These are phyloP conservation scores for Crithidia thermophila DNA, from an alignment of 208 protist species.

Conservation along the genomic window DNA sequence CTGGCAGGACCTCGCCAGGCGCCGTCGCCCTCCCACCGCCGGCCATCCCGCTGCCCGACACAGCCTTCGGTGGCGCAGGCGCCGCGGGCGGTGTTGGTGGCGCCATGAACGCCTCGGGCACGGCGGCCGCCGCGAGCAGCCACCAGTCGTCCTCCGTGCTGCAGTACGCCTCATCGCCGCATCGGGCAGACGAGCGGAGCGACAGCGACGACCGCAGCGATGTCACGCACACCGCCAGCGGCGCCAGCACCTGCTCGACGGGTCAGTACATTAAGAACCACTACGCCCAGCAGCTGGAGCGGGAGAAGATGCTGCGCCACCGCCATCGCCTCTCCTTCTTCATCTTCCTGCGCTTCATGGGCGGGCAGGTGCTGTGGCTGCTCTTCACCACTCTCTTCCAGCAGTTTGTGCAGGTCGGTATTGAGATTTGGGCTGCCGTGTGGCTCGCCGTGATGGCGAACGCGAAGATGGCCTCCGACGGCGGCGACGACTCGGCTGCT, in stretches of 20 bases:
- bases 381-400: conserved; percentile 39
- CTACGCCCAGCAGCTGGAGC: conserved; percentile 28
- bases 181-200: background rate
- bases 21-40: conserved; percentile 6
- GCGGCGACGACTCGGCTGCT: background rate
- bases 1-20: background rate
- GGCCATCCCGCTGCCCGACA: background rate
- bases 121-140: background rate
- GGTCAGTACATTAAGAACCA: conserved; percentile 25
- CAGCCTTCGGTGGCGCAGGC: no score
- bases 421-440: conserved; percentile 58
- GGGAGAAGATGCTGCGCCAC: conserved; percentile 24
- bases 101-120: background rate
- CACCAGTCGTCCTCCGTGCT: background rate
- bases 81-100: no score
- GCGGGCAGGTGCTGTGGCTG: conserved; percentile 48
- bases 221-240: conserved; percentile 10
- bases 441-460: conserved; percentile 39
- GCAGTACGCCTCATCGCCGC: background rate
- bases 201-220: background rate
- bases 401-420: conserved; percentile 39
- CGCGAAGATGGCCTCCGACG: background rate
- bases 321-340: conserved; percentile 26
- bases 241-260: conserved; percentile 18
- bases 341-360: conserved; percentile 51